These are phyloP conservation scores for Plectosphaerella plurivora DNA, from an alignment of 2,329 filamentous ascomycete species.

Conservation along the genomic window DNA sequence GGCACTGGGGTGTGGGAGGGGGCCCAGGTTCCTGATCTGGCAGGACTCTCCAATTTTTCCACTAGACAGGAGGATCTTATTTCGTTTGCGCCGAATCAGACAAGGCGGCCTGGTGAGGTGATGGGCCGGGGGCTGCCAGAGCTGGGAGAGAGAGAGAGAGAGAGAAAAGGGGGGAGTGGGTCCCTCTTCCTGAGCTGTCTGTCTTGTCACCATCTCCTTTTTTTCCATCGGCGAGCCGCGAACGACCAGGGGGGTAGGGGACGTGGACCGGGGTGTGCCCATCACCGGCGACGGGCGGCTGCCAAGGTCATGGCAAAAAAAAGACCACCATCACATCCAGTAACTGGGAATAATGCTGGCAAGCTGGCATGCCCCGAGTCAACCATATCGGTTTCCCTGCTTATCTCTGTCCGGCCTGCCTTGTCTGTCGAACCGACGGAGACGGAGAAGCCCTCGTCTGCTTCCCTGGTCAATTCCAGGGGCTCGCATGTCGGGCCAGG, in stretches of 20 bases:
- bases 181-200: background rate
- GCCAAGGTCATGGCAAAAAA: background rate
- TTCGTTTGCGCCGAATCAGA: background rate
- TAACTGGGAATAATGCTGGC: too few species aligned
- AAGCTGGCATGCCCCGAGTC: background rate
- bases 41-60: background rate
- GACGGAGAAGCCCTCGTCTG: too few species aligned
- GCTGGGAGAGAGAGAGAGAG: background rate
- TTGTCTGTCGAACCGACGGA: too few species aligned
- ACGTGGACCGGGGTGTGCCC: background rate
- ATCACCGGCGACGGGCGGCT: background rate
- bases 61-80: conserved; percentile 1
- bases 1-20: background rate
- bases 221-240: background rate
- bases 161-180: background rate
- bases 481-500: too few species aligned
- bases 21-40: background rate
- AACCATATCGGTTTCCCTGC: background rate
- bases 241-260: background rate
- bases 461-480: too few species aligned
- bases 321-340: background rate
- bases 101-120: background rate
- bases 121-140: background rate
- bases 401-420: background rate
- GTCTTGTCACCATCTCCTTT: background rate